Evolutionary conservation across 345 rosid species (phyloP).

Genomic region (Populus pruinosa): DNA sequence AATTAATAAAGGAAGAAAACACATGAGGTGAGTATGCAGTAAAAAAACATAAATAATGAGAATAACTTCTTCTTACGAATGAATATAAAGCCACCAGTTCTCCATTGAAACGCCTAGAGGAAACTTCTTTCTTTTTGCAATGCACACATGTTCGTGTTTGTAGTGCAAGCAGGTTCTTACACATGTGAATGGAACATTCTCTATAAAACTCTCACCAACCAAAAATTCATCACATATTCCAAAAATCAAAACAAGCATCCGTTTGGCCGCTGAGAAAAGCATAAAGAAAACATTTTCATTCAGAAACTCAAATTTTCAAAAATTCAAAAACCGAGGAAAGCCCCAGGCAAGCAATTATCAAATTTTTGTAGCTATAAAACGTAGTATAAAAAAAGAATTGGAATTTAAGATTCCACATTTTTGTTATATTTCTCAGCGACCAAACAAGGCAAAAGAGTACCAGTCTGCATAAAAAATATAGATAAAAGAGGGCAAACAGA

Average conservation of each 20-base stretch:
- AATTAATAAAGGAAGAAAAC: neutral
- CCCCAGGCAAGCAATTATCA: neutral
- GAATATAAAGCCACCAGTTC: slow-evolving; percentile 69
- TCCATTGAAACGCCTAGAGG: slow-evolving; percentile 61
- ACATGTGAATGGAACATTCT: slow-evolving; percentile 40
- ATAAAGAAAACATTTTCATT: neutral
- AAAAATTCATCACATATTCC: slow-evolving; percentile 32
- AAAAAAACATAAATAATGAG: slow-evolving; percentile 13
- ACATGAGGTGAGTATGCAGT: slow-evolving; percentile 14
- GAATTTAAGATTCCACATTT: neutral
- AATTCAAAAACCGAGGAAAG: neutral
- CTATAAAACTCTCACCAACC: slow-evolving; percentile 47
- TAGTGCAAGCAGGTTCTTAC: slow-evolving; percentile 55
- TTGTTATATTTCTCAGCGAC: slow-evolving; percentile 23
- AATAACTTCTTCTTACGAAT: slow-evolving; percentile 79
- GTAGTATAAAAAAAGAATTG: neutral
- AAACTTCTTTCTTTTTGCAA: slow-evolving; percentile 47
- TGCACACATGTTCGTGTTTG: slow-evolving; percentile 42
- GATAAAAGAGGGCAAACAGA: slow-evolving; percentile 32
- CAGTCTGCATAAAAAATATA: neutral
- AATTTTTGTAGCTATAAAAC: neutral
- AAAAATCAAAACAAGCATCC: slow-evolving; percentile 13
- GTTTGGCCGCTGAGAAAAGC: slow-evolving; percentile 35
- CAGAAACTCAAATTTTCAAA: neutral
- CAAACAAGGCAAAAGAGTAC: slow-evolving; percentile 12